phyloP scores from a whole-genome alignment of 1,284 basidiomycete genomes.

The Laetiporus sulphureus region DNA sequence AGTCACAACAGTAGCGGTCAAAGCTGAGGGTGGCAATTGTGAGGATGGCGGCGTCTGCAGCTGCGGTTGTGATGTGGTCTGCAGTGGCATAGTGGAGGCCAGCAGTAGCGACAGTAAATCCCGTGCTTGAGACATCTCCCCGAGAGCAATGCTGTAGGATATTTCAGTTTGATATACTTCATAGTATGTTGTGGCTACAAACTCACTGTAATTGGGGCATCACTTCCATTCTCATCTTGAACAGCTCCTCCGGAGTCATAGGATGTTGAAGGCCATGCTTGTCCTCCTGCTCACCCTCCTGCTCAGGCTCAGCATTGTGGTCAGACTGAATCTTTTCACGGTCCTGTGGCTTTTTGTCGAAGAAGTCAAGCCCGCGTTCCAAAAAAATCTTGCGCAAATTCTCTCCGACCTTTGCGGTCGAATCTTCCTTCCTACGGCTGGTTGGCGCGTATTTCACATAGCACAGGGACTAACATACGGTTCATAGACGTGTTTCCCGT shows the following conservation, averaged over 20 bases:
- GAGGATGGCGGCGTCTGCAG: slow-evolving; percentile 14
- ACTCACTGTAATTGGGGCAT: slow-evolving; percentile 64
- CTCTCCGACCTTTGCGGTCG: slow-evolving; percentile 47
- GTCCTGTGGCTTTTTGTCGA: slow-evolving; percentile 44
- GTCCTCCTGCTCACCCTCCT: slow-evolving; percentile 22
- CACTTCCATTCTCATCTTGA: slow-evolving; percentile 65
- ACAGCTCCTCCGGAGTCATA: slow-evolving; percentile 71
- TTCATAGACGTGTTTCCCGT: slow-evolving; percentile 63
- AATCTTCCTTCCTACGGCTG: slow-evolving; percentile 41
- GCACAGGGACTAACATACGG: slow-evolving; percentile 36
- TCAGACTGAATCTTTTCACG: slow-evolving; percentile 8
- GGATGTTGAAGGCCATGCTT: slow-evolving; percentile 28
- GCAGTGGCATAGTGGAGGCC: slow-evolving; percentile 9
- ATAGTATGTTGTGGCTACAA: neutral
- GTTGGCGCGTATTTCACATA: slow-evolving; percentile 5
- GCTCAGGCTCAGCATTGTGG: slow-evolving; percentile 9
- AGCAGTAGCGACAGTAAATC: slow-evolving; percentile 57
- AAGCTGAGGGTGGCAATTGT: slow-evolving; percentile 29
- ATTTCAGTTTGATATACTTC: slow-evolving; percentile 12
- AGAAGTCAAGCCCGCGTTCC: slow-evolving; percentile 70
- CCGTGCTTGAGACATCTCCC: slow-evolving; percentile 71
- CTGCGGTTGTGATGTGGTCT: slow-evolving; percentile 1
- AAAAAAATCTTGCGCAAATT: slow-evolving; percentile 62
- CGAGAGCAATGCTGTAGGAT: slow-evolving; percentile 53
- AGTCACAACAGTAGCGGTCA: slow-evolving; percentile 59